Base-by-base conservation (phyloP, 768 basidiomycete species). In the Phylloporus arenicola region DNA sequence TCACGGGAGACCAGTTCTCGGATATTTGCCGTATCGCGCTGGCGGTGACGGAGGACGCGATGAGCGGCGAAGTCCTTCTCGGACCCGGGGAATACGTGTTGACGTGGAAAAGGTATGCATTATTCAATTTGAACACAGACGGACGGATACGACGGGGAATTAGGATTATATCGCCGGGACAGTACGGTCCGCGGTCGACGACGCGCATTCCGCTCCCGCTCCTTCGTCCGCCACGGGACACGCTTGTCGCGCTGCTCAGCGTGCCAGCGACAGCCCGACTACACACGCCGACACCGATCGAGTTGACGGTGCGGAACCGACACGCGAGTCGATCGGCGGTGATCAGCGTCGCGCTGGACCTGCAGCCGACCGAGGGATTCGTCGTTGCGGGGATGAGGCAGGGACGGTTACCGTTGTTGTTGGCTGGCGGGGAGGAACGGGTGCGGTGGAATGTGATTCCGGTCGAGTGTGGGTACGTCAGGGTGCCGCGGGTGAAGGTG, bases 331-430 rank as follows among this genome's bases (percentile, higher is more conserved):
- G 82, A 31, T 80, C 89, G 3, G 85, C 86, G 1, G 83, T 83
- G 55, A 67, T 94, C 30, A 72, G 79, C 11, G 75, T 92, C 9
- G 80, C 84, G 30, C 74, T 93, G 25, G 92, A 95, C 47, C 75
- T 82, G 1, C 83, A 85, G 52, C 56, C 70, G 14, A 68, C 76
- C 12, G 88, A 89, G 37, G 74, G 77, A n/a, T 95, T 96, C 65
- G 81, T 93, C 14, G 80, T 92, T 38, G 79, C 88, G 3, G 93
- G 94, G 0, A 63, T 87, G 31, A 74, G 88, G 42, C 78, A 72
- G 43, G 81, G 82, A 3, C 77, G 82, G 10, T 56, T 91, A 9
- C 83, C 89, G 3, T 68, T 86, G 40, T 70, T 97, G n/a, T 71
- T 88, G 38, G 86, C 92, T 0, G 84, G 84, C 6, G 71, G 75